Evolutionary conservation across 2,329 filamentous ascomycete species (phyloP).

Genomic region (Aspergillus proliferans): DNA sequence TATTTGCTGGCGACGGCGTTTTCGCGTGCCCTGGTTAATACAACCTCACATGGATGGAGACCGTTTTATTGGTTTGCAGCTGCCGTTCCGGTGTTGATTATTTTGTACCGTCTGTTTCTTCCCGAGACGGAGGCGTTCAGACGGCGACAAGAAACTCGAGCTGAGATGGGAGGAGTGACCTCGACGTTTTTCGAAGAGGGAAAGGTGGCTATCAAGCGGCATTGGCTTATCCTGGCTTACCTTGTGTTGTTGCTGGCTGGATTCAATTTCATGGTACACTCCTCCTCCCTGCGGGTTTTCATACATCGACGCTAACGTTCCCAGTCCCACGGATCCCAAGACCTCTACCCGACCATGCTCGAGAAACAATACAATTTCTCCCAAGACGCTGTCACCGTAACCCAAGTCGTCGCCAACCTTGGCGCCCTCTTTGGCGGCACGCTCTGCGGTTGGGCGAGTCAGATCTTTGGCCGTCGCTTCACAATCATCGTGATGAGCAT

Average conservation of each 20-base stretch:
- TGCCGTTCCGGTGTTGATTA: constrained; percentile 71
- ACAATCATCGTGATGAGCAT: constrained; percentile 60
- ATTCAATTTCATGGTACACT: constrained; percentile 73
- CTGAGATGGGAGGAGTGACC: constrained; percentile 54
- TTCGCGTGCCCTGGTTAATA: constrained; percentile 49
- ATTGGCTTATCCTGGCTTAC: constrained; percentile 76
- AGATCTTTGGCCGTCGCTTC: constrained; percentile 63
- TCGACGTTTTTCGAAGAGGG: constrained; percentile 69
- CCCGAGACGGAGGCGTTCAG: constrained; percentile 71
- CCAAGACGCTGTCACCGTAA: constrained; percentile 57
- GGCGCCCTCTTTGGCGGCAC: constrained; percentile 66
- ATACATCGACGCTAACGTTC: constrained; percentile 6
- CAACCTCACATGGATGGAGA: constrained; percentile 73
- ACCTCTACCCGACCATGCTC: constrained; percentile 57
- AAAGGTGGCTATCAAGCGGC: constrained; percentile 67
- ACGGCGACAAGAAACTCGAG: constrained; percentile 59
- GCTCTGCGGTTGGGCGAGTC: constrained; percentile 59
- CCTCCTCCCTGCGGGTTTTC: not conserved
- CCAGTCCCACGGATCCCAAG: constrained; percentile 64
- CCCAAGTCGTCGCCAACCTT: constrained; percentile 65
- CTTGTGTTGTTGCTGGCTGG: constrained; percentile 82
- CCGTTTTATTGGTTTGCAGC: constrained; percentile 88
- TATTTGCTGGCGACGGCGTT: constrained; percentile 57
- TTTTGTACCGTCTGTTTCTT: constrained; percentile 67
- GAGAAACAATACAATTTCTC: constrained; percentile 54